These are phyloP conservation scores for Capsicum baccatum DNA, from an alignment of 257 asterid species.

Conservation along the genomic window DNA sequence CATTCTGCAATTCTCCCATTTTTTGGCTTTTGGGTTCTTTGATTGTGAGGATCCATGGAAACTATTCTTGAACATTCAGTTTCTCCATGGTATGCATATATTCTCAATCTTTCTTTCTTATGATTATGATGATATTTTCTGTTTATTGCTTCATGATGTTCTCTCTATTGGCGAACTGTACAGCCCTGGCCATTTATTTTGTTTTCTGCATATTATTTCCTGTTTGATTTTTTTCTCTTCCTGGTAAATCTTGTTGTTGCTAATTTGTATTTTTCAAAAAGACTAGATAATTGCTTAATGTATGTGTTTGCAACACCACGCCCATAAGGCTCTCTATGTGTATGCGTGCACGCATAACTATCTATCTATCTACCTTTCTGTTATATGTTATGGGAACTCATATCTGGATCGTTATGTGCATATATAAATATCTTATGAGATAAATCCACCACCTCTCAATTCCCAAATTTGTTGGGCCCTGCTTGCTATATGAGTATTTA, in stretches of 20 bases:
- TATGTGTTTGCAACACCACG: not conserved
- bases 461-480: not conserved
- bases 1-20: conserved; percentile 36
- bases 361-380: not conserved
- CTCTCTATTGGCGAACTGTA: not conserved
- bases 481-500: not conserved
- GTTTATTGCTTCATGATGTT: not conserved
- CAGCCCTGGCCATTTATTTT: not conserved
- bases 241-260: not conserved
- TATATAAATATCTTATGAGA: not conserved
- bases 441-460: not conserved
- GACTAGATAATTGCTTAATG: not conserved
- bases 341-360: not conserved
- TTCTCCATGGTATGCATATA: conserved; percentile 23
- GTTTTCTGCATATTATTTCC: not conserved
- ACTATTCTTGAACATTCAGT: conserved; percentile 26
- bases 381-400: not conserved
- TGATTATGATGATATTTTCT: not conserved
- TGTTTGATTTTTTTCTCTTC: not conserved
- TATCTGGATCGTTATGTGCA: not conserved
- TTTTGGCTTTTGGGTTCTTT: conserved; percentile 25
- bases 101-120: not conserved
- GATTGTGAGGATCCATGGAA: conserved; percentile 7
- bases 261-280: not conserved
- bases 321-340: not conserved